phyloP scores from a whole-genome alignment of 2,329 filamentous ascomycete species.

The Proliferodiscus dingleyae region DNA sequence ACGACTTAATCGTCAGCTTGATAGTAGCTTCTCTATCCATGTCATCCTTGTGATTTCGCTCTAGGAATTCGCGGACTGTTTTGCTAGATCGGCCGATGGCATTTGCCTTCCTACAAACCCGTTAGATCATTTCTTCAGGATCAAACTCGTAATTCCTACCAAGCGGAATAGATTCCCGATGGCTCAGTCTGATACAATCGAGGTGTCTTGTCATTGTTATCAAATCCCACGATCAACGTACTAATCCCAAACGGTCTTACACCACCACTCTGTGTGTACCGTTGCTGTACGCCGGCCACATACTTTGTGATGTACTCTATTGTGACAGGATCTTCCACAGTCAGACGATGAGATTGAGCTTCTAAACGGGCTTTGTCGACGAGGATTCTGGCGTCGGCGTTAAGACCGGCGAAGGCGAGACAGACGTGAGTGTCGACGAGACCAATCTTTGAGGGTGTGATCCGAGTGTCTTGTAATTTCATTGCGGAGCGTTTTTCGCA shows the following conservation, averaged over 20 bases:
- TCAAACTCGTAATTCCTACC: conserved; percentile 52
- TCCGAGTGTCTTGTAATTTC: conserved; percentile 98
- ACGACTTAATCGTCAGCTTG: conserved; percentile 94
- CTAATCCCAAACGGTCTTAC: conserved; percentile 98
- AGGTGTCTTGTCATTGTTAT: conserved; percentile 83
- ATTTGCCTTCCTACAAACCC: conserved; percentile 81
- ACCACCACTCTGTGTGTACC: conserved; percentile 98
- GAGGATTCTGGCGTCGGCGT: conserved; percentile 95
- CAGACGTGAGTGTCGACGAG: conserved; percentile 94
- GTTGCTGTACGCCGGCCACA: conserved; percentile 93
- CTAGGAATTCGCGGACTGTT: conserved; percentile 96
- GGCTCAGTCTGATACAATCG: conserved; percentile 97
- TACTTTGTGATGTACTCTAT: conserved; percentile 99
- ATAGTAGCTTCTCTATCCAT: conserved; percentile 97
- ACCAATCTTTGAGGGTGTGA: conserved; percentile 98
- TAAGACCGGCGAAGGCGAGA: conserved; percentile 93
- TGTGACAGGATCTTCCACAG: conserved; percentile 92
- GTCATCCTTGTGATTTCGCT: conserved; percentile 96
- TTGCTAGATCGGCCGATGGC: conserved; percentile 98
- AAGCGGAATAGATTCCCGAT: conserved; percentile 98
- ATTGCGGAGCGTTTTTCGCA: conserved; percentile 99
- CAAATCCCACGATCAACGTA: conserved; percentile 97
- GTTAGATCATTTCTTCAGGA: conserved; percentile 11
- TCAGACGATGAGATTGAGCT: conserved; percentile 94
- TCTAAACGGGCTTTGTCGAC: conserved; percentile 97